Base-by-base conservation (phyloP, 441 rosid genomes). In the Hura crepitans region DNA sequence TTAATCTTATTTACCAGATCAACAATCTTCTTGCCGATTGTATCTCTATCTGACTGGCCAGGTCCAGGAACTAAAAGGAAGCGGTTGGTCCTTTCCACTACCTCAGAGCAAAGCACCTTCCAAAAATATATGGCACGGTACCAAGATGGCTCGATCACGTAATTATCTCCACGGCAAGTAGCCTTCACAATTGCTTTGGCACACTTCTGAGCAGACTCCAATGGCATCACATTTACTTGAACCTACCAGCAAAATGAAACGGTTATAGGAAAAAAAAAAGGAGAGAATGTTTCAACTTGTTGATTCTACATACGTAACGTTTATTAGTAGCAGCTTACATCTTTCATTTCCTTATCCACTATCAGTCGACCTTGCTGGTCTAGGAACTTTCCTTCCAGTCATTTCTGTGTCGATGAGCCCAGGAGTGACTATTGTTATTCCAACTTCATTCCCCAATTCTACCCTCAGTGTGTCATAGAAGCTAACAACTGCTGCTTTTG, bases 391-490 rank as follows among this genome's bases (percentile, higher is more conserved):
- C 82, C 7, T 81, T 65, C 33, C 47, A 0, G 79, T 79, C 68
- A 82, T 72, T 69, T 87, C 82, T 12, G 86, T 75, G 22, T 77
- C 46, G 6, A 76, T 66, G 28, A 74, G 66, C 4, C 89, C 85
- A 0, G 84, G 85, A 35, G 68, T 76, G 58, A 78, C 86, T 1
- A 84, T 82, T 23, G 88, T 85, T 53, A 87, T 74, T 43, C 85
- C 78, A 8, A 82, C 68, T 27, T 70, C 64, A 1, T 62, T 30
- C 10, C 78, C 79, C 2, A 81, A 37, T 65, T 84, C 85, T 2
- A 72, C 43, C 59, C 81, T 75, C 56, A 81, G 37, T 20, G 82
- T 81, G 78, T 80, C 85, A 66, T 66, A 80, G 42, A 82, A 66
- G 60, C 72, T 79, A 12, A 77, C 54, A 4, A 77, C 53, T 5